Evolutionary conservation across 768 basidiomycete genomes (phyloP), one percentile per base, ranked within the genome.

Genomic region (Harrya chromipes): DNA sequence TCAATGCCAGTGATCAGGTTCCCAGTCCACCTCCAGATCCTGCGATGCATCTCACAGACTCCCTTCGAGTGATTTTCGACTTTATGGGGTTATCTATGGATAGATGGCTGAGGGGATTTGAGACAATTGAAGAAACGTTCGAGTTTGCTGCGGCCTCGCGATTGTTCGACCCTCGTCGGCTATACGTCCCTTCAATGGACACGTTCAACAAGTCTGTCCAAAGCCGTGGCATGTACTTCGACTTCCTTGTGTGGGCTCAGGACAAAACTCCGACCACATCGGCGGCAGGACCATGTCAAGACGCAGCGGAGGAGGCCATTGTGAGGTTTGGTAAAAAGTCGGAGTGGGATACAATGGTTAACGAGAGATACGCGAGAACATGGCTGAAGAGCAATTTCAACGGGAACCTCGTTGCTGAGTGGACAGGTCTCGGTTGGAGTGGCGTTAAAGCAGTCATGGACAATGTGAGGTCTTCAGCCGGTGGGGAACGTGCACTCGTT

Each of bases 81-180:
- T 89, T 85, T 58, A 70, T 85, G 56, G 82, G 77, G 4, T 72
- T 85, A 21, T 77, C 80, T 0, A 72, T 77, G 70, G 72, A 75
- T 6, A 58, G 62, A 19, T 84, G 80, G 74, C 53, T 60, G 33
- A 60, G 62, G 29, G 84, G 85, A 0, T 89, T 89, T 54, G 46
- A 64, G 12, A 81, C 80, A 0, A 74, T 78, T 46, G 66, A 63
- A 3, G 77, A 80, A 14, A 64, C 77, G 4, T 87, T 87, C 58
- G 61, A 77, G 45, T 89, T 87, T 78, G 74, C 78, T 1, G 68
- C 71, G 3, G 69, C 74, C 5, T 80, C 78, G 10, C 73, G 72
- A n/a, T 77, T 79, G 48, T 85, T 84, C 57, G 66, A 77, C 47
- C 71, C 77, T 2, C 58, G 54, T 13, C 56, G 63, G 14, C 72